Percentiles rank a stretch among this genome's conserved stretches.
Evolutionary conservation across 139 green algal genomes (phyloP).

Genomic region (Tetraselmis chui): DNA sequence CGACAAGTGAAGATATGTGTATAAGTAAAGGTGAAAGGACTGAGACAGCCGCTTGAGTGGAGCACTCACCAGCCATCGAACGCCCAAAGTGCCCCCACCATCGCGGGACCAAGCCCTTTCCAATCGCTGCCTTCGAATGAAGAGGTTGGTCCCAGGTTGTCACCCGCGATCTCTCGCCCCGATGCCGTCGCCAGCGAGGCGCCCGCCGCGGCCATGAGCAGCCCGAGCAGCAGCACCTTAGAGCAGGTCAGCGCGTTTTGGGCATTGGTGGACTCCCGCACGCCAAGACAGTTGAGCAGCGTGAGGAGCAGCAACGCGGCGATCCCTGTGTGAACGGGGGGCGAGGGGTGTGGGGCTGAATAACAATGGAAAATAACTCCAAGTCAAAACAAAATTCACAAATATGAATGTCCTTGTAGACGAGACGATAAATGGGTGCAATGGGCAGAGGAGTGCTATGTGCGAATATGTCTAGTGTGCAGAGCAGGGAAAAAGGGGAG

Average conservation of each 20-base stretch:
- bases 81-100: not conserved
- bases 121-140: not conserved
- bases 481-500: too few species aligned
- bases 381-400: too few species aligned
- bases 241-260: not conserved
- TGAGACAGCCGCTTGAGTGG: not conserved
- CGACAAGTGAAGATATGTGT: not conserved
- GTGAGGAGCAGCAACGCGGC: not conserved
- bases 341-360: too few species aligned
- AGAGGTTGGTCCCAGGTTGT: not conserved
- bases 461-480: too few species aligned
- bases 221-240: not conserved
- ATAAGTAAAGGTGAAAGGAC: not conserved
- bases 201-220: not conserved
- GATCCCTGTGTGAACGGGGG: not conserved
- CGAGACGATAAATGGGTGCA: too few species aligned
- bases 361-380: too few species aligned
- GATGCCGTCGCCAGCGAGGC: not conserved
- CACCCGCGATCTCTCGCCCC: not conserved
- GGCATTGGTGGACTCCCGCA: not conserved
- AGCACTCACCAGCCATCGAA: not conserved
- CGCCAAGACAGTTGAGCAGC: not conserved
- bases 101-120: not conserved
- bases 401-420: too few species aligned
- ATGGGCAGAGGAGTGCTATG: too few species aligned